Evolutionary conservation across 148 eudicot genomes (phyloP).

Genomic region (Camellia sinensis): DNA sequence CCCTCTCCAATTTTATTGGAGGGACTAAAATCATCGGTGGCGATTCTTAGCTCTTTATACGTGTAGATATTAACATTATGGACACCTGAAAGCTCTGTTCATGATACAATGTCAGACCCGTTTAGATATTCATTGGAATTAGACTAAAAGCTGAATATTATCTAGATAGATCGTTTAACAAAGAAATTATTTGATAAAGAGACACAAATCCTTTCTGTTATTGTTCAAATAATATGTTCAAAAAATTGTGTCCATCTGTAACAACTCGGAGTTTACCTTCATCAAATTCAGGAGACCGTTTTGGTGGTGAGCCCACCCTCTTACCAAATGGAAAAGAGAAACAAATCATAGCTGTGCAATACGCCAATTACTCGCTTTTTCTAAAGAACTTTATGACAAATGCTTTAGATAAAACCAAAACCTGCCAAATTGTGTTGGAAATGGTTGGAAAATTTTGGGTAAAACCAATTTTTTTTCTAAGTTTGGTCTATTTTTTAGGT

Average conservation of each 20-base stretch:
- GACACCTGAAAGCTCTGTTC: constrained; percentile 37
- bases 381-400: not conserved
- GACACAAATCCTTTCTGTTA: not conserved
- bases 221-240: not conserved
- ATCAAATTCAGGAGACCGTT: constrained; percentile 19
- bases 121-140: constrained; percentile 1
- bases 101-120: constrained; percentile 7
- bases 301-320: constrained; percentile 14
- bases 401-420: constrained; percentile 12
- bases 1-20: no score
- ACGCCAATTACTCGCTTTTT: constrained; percentile 17
- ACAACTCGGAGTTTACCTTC: constrained; percentile 26
- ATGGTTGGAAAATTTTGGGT: no score
- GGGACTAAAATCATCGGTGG: no score
- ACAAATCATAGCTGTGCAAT: constrained; percentile 31
- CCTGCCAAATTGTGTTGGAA: constrained; percentile 1
- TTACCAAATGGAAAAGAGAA: constrained; percentile 28
- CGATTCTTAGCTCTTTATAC: no score
- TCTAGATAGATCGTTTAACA: not conserved
- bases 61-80: constrained; percentile 26
- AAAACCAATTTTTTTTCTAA: no score
- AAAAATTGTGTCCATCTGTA: constrained; percentile 32
- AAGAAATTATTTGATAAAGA: not conserved
- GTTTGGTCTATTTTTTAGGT: no score
- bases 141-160: not conserved